Evolutionary conservation across 1,284 basidiomycete genomes (phyloP).

Genomic region (Kwoniella shivajii): DNA sequence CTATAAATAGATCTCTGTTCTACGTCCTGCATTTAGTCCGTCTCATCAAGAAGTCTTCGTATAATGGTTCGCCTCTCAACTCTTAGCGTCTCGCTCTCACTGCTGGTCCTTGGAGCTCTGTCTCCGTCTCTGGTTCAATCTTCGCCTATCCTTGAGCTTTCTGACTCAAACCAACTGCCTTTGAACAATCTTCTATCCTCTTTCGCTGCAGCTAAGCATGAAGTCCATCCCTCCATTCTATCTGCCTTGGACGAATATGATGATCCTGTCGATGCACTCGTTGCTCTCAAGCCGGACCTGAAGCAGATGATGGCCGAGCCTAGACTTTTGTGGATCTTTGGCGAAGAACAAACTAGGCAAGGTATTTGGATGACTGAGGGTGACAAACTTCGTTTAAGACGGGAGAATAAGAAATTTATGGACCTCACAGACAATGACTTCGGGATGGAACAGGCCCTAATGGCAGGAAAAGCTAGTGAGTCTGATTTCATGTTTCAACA

Average conservation of each 20-base stretch:
- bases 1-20: no score
- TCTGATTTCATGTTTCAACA: not conserved
- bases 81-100: not conserved
- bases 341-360: slow-evolving; percentile 1
- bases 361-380: slow-evolving; percentile 31
- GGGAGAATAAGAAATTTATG: slow-evolving; percentile 24
- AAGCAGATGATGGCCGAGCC: slow-evolving; percentile 15
- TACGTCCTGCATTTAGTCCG: no score
- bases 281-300: slow-evolving; percentile 20
- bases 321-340: slow-evolving; percentile 22
- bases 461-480: slow-evolving; percentile 12
- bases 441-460: not conserved
- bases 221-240: slow-evolving; percentile 13
- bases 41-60: no score
- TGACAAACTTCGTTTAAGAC: slow-evolving; percentile 28
- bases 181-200: slow-evolving; percentile 2
- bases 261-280: slow-evolving; percentile 26
- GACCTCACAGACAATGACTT: slow-evolving; percentile 28
- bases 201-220: not conserved
- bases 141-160: not conserved
- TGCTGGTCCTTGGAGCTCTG: no score
- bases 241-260: slow-evolving; percentile 11
- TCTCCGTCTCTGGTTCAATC: not conserved
- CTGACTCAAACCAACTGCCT: not conserved
- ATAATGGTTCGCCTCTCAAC: not conserved